phyloP scores from a whole-genome alignment of 1,284 basidiomycete species.

The Ganoderma sinense region DNA sequence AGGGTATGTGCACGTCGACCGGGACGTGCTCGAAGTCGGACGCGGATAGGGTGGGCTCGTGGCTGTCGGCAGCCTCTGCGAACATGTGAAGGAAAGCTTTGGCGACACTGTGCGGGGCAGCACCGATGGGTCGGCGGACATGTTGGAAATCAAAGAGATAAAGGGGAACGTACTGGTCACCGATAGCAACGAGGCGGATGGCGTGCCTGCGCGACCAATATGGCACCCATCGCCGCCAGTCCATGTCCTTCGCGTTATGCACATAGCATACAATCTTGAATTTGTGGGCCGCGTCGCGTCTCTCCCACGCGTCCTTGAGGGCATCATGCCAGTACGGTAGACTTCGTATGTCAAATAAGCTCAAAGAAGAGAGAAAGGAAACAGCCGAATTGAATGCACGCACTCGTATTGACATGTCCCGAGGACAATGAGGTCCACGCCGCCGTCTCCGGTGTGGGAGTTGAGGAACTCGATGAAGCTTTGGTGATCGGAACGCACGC shows the following conservation, averaged over 20 bases:
- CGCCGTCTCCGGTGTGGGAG: constrained; percentile 29
- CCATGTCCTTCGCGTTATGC: constrained; percentile 42
- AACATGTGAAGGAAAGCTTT: constrained; percentile 41
- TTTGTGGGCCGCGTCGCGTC: constrained; percentile 41
- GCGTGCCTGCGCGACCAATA: constrained; percentile 45
- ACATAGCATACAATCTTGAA: constrained; percentile 48
- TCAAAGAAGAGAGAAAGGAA: background rate
- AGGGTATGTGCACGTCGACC: constrained; percentile 46
- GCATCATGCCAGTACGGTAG: constrained; percentile 36
- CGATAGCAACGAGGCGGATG: constrained; percentile 46
- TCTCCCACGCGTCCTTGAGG: constrained; percentile 46
- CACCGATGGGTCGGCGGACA: background rate
- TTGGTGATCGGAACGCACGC: constrained; percentile 32
- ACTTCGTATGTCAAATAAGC: constrained; percentile 9
- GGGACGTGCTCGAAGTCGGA: constrained; percentile 46
- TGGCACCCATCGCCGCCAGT: constrained; percentile 44
- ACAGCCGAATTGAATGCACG: constrained; percentile 7
- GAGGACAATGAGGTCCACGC: constrained; percentile 44
- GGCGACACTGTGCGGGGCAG: constrained; percentile 38
- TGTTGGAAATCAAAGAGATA: background rate
- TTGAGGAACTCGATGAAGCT: constrained; percentile 38
- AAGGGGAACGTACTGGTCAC: constrained; percentile 41
- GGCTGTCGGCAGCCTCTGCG: constrained; percentile 41
- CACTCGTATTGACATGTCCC: constrained; percentile 49
- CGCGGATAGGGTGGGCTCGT: constrained; percentile 36